Percentiles rank a stretch among this genome's conserved stretches.
phyloP scores from a whole-genome alignment of 106 monocot species.

The Dioscorea zingiberensis region DNA sequence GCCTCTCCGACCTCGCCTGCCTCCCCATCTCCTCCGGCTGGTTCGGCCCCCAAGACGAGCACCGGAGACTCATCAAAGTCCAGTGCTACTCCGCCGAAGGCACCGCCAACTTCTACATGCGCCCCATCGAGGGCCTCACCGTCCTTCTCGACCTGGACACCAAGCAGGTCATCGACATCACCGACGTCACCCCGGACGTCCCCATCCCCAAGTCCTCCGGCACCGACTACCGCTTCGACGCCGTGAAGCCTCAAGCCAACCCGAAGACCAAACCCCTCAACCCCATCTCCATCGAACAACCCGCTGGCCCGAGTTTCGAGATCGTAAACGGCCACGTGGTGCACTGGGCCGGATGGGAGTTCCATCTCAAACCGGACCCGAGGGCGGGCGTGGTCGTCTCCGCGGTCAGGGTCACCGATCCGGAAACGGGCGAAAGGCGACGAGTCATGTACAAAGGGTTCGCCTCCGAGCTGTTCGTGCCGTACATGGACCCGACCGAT shows the following conservation, averaged over 20 bases:
- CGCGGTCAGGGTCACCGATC: slow-evolving; percentile 31
- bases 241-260: background rate
- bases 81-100: slow-evolving; percentile 85
- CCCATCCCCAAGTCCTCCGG: slow-evolving; percentile 60
- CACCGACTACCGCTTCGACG: slow-evolving; percentile 70
- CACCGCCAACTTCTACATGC: slow-evolving; percentile 99
- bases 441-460: slow-evolving; percentile 69
- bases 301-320: slow-evolving; percentile 68
- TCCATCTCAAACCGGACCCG: slow-evolving; percentile 75
- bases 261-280: slow-evolving; percentile 10
- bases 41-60: slow-evolving; percentile 49
- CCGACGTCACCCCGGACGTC: slow-evolving; percentile 41
- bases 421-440: slow-evolving; percentile 42
- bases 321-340: slow-evolving; percentile 39
- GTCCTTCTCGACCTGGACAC: slow-evolving; percentile 86
- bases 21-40: slow-evolving; percentile 81
- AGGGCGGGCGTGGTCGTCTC: slow-evolving; percentile 78
- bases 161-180: slow-evolving; percentile 45
- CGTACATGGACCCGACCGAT: slow-evolving; percentile 94
- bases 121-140: slow-evolving; percentile 93
- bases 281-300: slow-evolving; percentile 81
- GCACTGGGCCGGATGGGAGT: slow-evolving; percentile 86
- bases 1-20: slow-evolving; percentile 77
- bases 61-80: slow-evolving; percentile 56
- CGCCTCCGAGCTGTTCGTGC: slow-evolving; percentile 86